phyloP scores from a whole-genome alignment of 2,329 filamentous ascomycete genomes.

The Colletotrichum sp. region DNA sequence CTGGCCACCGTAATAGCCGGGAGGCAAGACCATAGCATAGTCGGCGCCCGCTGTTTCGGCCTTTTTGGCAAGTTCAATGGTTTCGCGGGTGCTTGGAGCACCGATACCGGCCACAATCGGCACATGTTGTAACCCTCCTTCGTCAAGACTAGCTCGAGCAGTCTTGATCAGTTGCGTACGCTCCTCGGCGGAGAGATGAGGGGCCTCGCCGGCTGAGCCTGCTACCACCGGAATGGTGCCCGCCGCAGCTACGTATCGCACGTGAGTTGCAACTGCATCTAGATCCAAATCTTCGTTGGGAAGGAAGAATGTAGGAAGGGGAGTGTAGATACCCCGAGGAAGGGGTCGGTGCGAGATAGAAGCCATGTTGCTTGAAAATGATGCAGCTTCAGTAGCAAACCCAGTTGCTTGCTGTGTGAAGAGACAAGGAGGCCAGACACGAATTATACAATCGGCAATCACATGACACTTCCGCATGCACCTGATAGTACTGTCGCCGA shows the following conservation, averaged over 20 bases:
- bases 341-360: not conserved
- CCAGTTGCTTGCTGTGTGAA: not conserved
- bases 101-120: not conserved
- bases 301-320: not conserved
- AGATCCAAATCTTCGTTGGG: not conserved
- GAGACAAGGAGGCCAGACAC: fast-evolving
- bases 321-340: not conserved
- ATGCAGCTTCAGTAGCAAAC: not conserved
- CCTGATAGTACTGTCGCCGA: not conserved
- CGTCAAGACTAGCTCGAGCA: not conserved
- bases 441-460: not conserved
- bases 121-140: not conserved
- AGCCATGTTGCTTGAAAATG: not conserved
- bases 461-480: not conserved
- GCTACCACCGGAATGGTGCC: not conserved
- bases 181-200: not conserved
- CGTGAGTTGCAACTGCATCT: not conserved
- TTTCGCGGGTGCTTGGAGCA: not conserved
- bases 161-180: not conserved
- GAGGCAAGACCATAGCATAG: not conserved
- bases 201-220: not conserved
- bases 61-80: not conserved
- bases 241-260: not conserved
- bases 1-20: not conserved
- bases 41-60: not conserved